Conservation (phyloP, 2,329 filamentous ascomycete genomes). For the Aspergillus luchuensis region DNA sequence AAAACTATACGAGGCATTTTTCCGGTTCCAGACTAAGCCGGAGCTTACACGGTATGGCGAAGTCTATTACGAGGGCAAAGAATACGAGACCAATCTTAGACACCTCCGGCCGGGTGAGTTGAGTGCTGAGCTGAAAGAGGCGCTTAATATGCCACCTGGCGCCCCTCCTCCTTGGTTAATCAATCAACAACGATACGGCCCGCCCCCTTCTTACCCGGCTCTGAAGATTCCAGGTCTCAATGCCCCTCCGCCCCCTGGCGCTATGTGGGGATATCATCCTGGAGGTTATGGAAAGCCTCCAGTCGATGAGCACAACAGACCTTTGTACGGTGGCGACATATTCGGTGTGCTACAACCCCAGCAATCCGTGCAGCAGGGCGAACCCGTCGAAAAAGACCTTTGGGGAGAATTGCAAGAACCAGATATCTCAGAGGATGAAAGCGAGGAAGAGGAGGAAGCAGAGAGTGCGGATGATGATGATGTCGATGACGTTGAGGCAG, state of each 20-base stretch:
- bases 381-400: slow-evolving; percentile 80
- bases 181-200: slow-evolving; percentile 91
- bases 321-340: slow-evolving; percentile 90
- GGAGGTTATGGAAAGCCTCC: slow-evolving; percentile 96
- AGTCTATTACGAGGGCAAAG: slow-evolving; percentile 99
- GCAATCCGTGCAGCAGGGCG: slow-evolving; percentile 65
- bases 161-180: slow-evolving; percentile 96
- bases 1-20: slow-evolving; percentile 97
- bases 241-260: slow-evolving; percentile 84
- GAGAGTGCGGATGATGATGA: slow-evolving; percentile 61
- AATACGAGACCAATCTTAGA: slow-evolving; percentile 91
- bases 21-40: slow-evolving; percentile 95
- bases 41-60: slow-evolving; percentile 92
- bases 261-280: slow-evolving; percentile 91
- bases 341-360: slow-evolving; percentile 74
- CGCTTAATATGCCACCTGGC: slow-evolving; percentile 87
- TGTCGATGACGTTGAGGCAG: slow-evolving; percentile 53
- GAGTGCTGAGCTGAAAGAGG: slow-evolving; percentile 85
- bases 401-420: slow-evolving; percentile 91
- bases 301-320: slow-evolving; percentile 87
- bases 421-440: slow-evolving; percentile 69
- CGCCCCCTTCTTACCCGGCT: slow-evolving; percentile 92
- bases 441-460: slow-evolving; percentile 71
- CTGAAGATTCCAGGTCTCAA: slow-evolving; percentile 93
- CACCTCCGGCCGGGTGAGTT: slow-evolving; percentile 89